phyloP scores from a whole-genome alignment of 1,284 basidiomycete genomes.

The Boletus mariae region DNA sequence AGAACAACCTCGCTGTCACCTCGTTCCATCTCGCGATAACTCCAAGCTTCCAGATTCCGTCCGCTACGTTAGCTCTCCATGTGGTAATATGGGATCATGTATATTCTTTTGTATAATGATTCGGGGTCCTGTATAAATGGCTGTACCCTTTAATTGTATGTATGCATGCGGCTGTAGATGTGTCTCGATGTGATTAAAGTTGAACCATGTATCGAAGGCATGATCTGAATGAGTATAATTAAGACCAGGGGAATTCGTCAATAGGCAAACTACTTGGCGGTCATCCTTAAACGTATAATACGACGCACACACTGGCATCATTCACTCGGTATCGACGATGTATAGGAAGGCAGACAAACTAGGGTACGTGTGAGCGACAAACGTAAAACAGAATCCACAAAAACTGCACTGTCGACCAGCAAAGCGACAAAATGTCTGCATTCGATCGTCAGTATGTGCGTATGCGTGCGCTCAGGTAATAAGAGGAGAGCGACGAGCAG shows the following conservation, averaged over 20 bases:
- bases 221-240: too few relatives aligned
- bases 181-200: background rate
- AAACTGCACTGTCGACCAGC: background rate
- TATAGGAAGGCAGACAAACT: background rate
- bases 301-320: background rate
- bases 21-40: slow-evolving; percentile 22
- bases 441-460: background rate
- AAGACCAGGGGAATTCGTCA: too few relatives aligned
- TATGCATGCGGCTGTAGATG: slow-evolving; percentile 19
- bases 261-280: background rate
- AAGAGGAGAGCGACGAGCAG: background rate
- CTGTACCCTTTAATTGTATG: slow-evolving; percentile 22
- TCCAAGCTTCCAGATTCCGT: slow-evolving; percentile 6
- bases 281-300: background rate
- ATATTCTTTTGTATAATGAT: slow-evolving; percentile 33
- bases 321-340: background rate
- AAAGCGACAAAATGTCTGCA: background rate
- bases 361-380: background rate
- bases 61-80: slow-evolving; percentile 17
- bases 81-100: slow-evolving; percentile 32
- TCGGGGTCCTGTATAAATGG: slow-evolving; percentile 26
- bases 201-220: too few relatives aligned
- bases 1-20: slow-evolving; percentile 6
- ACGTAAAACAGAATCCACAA: background rate
- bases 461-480: background rate